Base-by-base conservation (phyloP, 148 eudicot genomes). In the Cornus controversa region DNA sequence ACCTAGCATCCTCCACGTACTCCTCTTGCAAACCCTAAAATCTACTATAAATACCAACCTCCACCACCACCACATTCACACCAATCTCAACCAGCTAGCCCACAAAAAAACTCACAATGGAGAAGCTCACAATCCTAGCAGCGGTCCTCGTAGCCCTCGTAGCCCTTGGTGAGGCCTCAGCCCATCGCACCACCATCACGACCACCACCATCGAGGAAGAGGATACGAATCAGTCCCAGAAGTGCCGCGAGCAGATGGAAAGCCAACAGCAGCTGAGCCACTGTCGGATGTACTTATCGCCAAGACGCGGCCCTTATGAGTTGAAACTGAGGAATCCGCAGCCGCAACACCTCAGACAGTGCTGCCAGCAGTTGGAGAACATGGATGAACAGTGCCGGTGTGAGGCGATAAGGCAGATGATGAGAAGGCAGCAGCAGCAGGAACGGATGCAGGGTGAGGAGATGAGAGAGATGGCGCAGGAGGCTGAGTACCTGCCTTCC, bases 381-480 rank as follows among this genome's bases (percentile, higher is more conserved):
- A 64, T 87, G 45, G 82, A 80, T 16, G 60, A 70, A 53, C 40
- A 79, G 29, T 87, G 88, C 74, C 68, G 76, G 8, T 87, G 88
- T 13, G 65, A 77, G 75, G 77, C 29, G 11, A 10, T 87, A n/a
- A 79, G 57, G 70, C 45, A 66, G 75, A 60, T 75, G 45, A 66
- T 78, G 16, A 77, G 78, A 68, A 45, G 69, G 65, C 70, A 76
- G 67, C 72, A 74, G 63, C 57, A 76, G 75, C 27, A 67, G 7
- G 82, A 78, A 10, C 66, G 77, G 70, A 67, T 57, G 83, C 73
- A 63, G 24, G 75, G 66, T 27, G 78, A 72, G 65, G 76, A 69
- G 29, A 69, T 58, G 80, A 54, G 68, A 10, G 69, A 60, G 80
- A 66, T 82, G 73, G 24, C 67, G 77, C 57, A 72, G 75, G 62